These are phyloP conservation scores for Fusarium torreyae DNA, from an alignment of 2,329 filamentous ascomycete genomes.

Conservation along the genomic window DNA sequence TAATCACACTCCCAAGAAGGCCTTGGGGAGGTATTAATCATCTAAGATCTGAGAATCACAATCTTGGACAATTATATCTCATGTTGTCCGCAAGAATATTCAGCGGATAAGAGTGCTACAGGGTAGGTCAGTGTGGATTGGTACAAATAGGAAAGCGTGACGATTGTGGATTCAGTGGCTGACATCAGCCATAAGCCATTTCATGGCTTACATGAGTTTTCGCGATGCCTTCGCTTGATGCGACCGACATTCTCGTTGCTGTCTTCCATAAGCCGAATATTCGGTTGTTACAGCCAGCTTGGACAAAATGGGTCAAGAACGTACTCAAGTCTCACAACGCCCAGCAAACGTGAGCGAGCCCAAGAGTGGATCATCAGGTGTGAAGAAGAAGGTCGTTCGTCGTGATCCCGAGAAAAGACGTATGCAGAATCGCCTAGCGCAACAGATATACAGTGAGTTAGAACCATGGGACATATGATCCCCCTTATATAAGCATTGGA, in stretches of 20 bases:
- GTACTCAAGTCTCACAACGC: neutral
- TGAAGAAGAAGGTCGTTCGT: constrained; percentile 36
- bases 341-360: neutral
- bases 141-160: constrained; percentile 16
- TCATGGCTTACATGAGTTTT: constrained; percentile 35
- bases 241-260: constrained; percentile 5
- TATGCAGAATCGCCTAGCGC: constrained; percentile 49
- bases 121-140: constrained; percentile 1
- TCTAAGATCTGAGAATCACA: too few species aligned
- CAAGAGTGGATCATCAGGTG: constrained; percentile 6
- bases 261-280: neutral
- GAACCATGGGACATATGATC: too few species aligned
- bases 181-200: constrained; percentile 45
- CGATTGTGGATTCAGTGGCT: constrained; percentile 41
- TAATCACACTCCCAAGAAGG: constrained; percentile 14
- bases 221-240: constrained; percentile 11
- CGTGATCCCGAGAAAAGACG: constrained; percentile 49
- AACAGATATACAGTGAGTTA: constrained; percentile 69
- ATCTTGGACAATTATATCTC: neutral
- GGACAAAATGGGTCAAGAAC: constrained; percentile 31
- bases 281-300: neutral
- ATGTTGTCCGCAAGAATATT: neutral
- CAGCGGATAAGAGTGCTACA: neutral
- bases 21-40: neutral
- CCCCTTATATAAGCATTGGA: constrained; percentile 9